Evolutionary conservation across 2,329 filamentous ascomycete genomes (phyloP).

Genomic region (Penicillium sclerotigenum): DNA sequence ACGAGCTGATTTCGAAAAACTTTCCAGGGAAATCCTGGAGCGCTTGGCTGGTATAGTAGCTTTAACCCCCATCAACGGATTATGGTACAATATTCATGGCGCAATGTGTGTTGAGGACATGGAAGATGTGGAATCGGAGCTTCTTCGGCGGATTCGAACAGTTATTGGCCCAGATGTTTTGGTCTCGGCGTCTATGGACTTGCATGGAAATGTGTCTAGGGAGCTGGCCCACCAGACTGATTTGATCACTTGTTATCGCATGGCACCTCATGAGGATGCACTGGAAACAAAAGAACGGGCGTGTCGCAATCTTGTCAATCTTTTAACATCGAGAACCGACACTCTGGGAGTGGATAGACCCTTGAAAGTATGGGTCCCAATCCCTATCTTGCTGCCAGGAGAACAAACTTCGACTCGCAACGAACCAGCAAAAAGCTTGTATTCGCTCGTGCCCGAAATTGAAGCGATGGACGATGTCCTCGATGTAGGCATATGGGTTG

Average conservation of each 20-base stretch:
- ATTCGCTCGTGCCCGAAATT: conserved; percentile 47
- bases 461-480: conserved; percentile 44
- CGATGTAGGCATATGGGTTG: conserved; percentile 56
- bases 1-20: conserved; percentile 46
- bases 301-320: conserved; percentile 48
- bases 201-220: conserved; percentile 55
- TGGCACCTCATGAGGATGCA: conserved; percentile 52
- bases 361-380: conserved; percentile 52
- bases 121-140: conserved; percentile 49
- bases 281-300: conserved; percentile 52
- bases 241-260: conserved; percentile 54
- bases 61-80: conserved; percentile 42
- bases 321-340: conserved; percentile 29
- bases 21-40: conserved; percentile 43
- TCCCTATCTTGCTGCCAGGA: conserved; percentile 53
- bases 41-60: conserved; percentile 41
- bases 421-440: conserved; percentile 53
- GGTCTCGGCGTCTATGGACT: conserved; percentile 55
- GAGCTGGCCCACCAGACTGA: conserved; percentile 51
- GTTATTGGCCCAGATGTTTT: conserved; percentile 48
- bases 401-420: conserved; percentile 56
- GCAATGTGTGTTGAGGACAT: conserved; percentile 54
- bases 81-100: conserved; percentile 58
- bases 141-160: conserved; percentile 46
- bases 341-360: conserved; percentile 32